Evolutionary conservation across 352 stramenopile genomes (phyloP).

Genomic region (Thraustochytrium sp.): DNA sequence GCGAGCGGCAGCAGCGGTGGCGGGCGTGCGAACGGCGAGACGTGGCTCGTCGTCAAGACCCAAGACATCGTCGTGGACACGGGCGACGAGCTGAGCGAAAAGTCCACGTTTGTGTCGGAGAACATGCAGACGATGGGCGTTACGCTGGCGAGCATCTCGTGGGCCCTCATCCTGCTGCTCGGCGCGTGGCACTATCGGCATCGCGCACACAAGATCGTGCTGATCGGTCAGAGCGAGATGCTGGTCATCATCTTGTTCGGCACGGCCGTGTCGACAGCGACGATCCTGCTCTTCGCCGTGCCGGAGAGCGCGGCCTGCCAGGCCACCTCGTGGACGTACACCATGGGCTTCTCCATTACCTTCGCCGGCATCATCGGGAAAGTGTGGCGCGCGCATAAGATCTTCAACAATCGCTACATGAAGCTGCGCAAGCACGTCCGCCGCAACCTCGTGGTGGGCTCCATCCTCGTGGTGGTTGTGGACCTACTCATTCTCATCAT

Average conservation of each 20-base stretch:
- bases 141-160: background rate
- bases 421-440: constrained; percentile 10
- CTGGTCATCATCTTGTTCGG: background rate
- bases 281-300: background rate
- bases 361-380: constrained; percentile 22
- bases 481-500: background rate
- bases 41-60: background rate
- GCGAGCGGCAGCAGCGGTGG: background rate
- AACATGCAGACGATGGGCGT: background rate
- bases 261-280: background rate
- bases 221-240: constrained; percentile 1
- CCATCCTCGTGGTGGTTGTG: background rate
- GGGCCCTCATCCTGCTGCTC: background rate
- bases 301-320: constrained; percentile 1
- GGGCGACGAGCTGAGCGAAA: background rate
- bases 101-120: constrained; percentile 2
- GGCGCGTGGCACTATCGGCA: background rate
- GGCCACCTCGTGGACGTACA: background rate
- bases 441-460: background rate
- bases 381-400: background rate
- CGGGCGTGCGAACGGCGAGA: background rate
- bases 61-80: background rate
- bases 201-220: background rate
- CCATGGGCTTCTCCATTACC: constrained; percentile 9
- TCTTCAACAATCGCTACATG: constrained; percentile 32